Evolutionary conservation across 2,329 filamentous ascomycete genomes (phyloP).

Genomic region (Colletotrichum lupini): DNA sequence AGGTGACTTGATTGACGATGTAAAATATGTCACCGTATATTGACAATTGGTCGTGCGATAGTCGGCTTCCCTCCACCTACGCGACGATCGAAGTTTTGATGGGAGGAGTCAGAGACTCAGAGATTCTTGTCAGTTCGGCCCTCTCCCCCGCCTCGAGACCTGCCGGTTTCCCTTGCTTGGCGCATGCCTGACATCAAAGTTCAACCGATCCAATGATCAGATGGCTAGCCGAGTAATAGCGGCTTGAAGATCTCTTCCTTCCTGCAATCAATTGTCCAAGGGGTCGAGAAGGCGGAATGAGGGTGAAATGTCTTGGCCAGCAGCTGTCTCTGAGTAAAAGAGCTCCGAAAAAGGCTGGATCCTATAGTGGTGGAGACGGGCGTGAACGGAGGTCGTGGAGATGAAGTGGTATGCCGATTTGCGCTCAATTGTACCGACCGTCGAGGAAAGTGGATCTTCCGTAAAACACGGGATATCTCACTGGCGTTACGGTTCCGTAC

Average conservation of each 20-base stretch:
- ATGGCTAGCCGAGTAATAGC: neutral
- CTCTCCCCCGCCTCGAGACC: neutral
- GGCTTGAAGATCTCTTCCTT: neutral
- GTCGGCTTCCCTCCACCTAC: conserved; percentile 19
- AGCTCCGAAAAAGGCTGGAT: conserved; percentile 4
- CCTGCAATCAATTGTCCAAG: conserved; percentile 6
- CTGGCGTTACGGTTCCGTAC: conserved; percentile 21
- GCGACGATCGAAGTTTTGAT: conserved; percentile 33
- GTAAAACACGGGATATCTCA: conserved; percentile 26
- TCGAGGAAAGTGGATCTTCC: conserved; percentile 15
- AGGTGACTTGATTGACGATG: neutral
- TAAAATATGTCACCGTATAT: conserved; percentile 29
- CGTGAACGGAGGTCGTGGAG: neutral
- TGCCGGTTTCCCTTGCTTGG: neutral
- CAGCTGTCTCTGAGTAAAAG: neutral
- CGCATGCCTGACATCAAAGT: conserved; percentile 25
- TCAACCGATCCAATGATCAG: conserved; percentile 25
- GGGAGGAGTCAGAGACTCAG: conserved; percentile 17
- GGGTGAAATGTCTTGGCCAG: neutral
- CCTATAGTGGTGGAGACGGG: neutral
- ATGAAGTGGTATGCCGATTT: conserved; percentile 27
- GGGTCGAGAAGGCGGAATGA: conserved; percentile 15
- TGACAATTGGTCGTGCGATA: conserved; percentile 29
- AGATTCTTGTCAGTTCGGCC: neutral
- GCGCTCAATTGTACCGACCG: conserved; percentile 17